phyloP scores from a whole-genome alignment of 305 asterid species.

The Fraxinus sp. region DNA sequence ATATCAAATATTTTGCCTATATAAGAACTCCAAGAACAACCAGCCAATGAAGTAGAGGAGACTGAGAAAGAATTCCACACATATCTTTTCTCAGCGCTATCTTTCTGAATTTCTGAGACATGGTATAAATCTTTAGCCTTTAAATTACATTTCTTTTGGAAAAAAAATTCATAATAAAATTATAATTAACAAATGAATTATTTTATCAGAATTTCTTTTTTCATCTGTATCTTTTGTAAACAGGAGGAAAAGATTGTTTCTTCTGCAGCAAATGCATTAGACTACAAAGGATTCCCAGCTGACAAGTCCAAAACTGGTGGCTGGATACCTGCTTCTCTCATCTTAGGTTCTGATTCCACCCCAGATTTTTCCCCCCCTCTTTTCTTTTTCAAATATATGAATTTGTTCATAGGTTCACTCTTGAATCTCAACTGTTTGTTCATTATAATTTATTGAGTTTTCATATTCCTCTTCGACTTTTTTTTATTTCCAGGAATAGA shows the following conservation, averaged over 20 bases:
- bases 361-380: not conserved
- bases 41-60: not conserved
- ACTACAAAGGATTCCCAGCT: conserved; percentile 44
- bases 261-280: conserved; percentile 32
- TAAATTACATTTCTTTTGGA: not conserved
- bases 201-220: not conserved
- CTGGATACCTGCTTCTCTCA: conserved; percentile 46
- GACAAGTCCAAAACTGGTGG: conserved; percentile 44
- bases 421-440: not conserved
- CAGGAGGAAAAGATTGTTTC: conserved; percentile 26
- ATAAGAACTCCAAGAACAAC: conserved; percentile 7
- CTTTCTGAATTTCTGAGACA: not conserved
- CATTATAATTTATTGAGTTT: not conserved
- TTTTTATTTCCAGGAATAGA: conserved; percentile 42
- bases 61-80: not conserved
- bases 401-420: not conserved
- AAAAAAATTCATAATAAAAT: not conserved
- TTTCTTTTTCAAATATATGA: not conserved
- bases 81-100: not conserved
- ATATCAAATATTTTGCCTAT: not conserved
- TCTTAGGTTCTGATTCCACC: conserved; percentile 28
- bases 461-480: not conserved
- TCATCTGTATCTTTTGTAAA: not conserved
- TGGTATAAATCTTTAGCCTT: conserved; percentile 5
- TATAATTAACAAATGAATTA: not conserved